phyloP scores from a whole-genome alignment of 139 green algal species.

The Zygnema circumcarinatum region DNA sequence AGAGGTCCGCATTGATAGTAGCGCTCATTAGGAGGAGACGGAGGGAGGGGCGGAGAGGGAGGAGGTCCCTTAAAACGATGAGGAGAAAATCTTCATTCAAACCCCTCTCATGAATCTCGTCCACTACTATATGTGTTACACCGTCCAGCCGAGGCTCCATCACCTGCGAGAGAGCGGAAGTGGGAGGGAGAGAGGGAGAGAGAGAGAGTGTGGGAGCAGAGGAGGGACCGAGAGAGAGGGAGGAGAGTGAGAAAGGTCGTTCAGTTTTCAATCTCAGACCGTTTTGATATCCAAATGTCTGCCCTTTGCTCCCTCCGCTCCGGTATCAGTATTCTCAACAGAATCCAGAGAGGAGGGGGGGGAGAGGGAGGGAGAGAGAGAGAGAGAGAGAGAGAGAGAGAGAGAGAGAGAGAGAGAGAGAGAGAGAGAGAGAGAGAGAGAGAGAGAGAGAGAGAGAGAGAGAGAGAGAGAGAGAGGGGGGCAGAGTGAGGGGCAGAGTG shows the following conservation, averaged over 20 bases:
- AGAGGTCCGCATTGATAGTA: constrained; percentile 74
- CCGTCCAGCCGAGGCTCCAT: constrained; percentile 45
- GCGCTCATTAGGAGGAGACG: constrained; percentile 82
- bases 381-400: constrained; percentile 22
- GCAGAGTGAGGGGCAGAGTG: neutral
- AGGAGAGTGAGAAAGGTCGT: neutral
- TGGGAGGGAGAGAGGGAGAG: constrained; percentile 6
- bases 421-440: constrained; percentile 15
- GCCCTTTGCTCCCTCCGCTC: too few species aligned
- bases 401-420: neutral
- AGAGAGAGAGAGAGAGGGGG: constrained; percentile 29
- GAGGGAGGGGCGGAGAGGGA: constrained; percentile 60
- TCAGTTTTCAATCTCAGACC: too few species aligned
- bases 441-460: constrained; percentile 9
- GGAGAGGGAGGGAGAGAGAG: neutral
- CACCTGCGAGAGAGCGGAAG: neutral
- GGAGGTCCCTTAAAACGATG: constrained; percentile 69
- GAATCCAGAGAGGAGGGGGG: neutral
- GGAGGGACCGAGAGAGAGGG: constrained; percentile 42
- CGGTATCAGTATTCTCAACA: too few species aligned
- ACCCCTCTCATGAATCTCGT: constrained; percentile 91
- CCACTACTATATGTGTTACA: constrained; percentile 81
- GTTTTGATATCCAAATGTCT: too few species aligned
- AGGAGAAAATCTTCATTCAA: constrained; percentile 71
- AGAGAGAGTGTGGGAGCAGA: neutral